Base-by-base conservation (phyloP, 1,284 basidiomycete species). In the Sutorius eximius region DNA sequence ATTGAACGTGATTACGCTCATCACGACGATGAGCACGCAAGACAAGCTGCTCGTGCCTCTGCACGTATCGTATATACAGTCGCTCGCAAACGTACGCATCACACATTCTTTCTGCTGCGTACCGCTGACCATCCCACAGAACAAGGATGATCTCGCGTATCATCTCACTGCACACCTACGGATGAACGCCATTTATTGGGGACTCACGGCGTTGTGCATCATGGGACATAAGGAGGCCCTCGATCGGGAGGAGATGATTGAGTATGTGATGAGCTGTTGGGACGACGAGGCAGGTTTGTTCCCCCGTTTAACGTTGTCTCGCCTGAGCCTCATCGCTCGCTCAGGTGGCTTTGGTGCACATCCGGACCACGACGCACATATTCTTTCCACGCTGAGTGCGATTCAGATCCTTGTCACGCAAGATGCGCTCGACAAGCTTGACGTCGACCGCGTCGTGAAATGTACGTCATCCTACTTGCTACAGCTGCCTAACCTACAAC, bases 171-270 rank as follows among this genome's bases (percentile, higher is more conserved):
- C 94, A 9, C 96, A 99, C 73, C 81, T 99, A 9, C 91, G 96
- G 10, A 80, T 98, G 74, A 99, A 98, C 71, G 96, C 95, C 10
- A 81, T 98, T 16, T 99, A 98, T 73, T 99, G 96, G 96, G 96
- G 93, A 11, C 77, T 96, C 27, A 93, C 90, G 0, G 93, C 96
- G 0, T 76, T 97, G 3, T 88, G 82, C 47, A 79, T 95, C 30
- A 89, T 99, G 85, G 82, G 81, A 0, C 82, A 81, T 27, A 77
- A 84, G 44, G 87, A 95, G 46, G 91, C 91, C 0, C 75, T 99
- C 20, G 81, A 89, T 60, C 75, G 87, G 45, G 83, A 91, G 13
- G 93, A 92, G 55, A 91, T 94, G 81, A 82, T 99, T 42, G 81
- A 83, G 8, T 99, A 92, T 71, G 93, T 98, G 36, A 82, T 95